Evolutionary conservation across 2,329 filamentous ascomycete species (phyloP).

Genomic region (Cercospora canescens): DNA sequence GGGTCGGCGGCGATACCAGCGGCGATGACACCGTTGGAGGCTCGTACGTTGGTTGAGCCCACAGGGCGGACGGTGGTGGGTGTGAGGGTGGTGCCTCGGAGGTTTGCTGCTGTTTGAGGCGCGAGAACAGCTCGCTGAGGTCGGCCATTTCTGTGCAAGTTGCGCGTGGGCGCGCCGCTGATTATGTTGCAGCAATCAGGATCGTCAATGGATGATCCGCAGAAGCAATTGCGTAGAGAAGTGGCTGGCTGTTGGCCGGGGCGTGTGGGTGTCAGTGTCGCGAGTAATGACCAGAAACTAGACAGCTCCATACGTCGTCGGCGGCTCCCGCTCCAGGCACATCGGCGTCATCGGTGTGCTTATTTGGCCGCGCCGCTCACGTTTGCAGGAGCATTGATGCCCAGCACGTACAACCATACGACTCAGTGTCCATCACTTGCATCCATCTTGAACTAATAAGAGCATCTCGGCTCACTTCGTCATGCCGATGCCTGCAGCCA

Average conservation of each 20-base stretch:
- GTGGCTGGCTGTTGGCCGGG: slow-evolving; percentile 2
- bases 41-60: slow-evolving; percentile 43
- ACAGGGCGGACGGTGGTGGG: slow-evolving; percentile 26
- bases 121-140: slow-evolving; percentile 46
- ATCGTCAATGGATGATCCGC: slow-evolving; percentile 1
- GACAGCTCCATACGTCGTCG: not conserved
- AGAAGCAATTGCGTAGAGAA: not conserved
- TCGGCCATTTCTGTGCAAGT: slow-evolving; percentile 39
- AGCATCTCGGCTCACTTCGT: not conserved
- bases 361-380: not conserved
- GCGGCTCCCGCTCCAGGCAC: not conserved
- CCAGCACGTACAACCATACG: not conserved
- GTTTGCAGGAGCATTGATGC: slow-evolving; percentile 4
- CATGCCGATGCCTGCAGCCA: not conserved
- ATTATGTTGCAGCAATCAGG: slow-evolving; percentile 1
- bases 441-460: not conserved
- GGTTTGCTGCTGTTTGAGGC: slow-evolving; percentile 38
- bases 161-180: slow-evolving; percentile 18
- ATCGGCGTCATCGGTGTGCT: not conserved
- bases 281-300: not conserved
- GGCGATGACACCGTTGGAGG: slow-evolving; percentile 60
- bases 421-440: not conserved
- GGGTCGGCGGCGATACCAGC: slow-evolving; percentile 56
- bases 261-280: not conserved
- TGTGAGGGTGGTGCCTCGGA: slow-evolving; percentile 37